Base-by-base conservation (phyloP, 768 basidiomycete species). In the Galerina marginata region DNA sequence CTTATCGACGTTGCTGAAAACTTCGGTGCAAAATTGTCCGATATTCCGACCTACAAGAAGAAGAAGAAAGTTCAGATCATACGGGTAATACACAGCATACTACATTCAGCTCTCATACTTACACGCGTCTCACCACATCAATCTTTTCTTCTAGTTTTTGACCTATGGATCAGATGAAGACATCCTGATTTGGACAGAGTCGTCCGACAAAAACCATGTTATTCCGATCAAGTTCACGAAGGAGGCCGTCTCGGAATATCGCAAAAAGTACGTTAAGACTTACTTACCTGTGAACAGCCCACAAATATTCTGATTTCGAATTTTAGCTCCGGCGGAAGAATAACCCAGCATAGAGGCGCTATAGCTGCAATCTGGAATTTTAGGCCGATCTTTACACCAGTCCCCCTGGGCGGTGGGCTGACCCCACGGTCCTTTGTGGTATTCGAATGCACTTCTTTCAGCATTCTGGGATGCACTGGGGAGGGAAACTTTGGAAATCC, bases 11-110 rank as follows among this genome's bases (percentile, higher is more conserved):
- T 83, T 11, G 86, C 83, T 0, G 83, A 87, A 66, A 75, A 74
- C 1, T 72, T 83, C 59, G 89, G 89, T 6, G 81, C 74, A 6
- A 74, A 83, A 39, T 53, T 85, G 12, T 61, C 70, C 9, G 69
- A 63, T 0, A 70, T 78, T 12, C 79, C 81, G 1, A 46, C 56
- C 0, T 67, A 69, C 33, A 15, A 56, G 11, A 81, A 77, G 60
- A 78, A 74, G 47, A 84, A 77, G 65, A 88, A 79, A 62, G 85
- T 84, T 0, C 90, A 91, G 60, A 74, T 91, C 23, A 75, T 79
- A 46, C 82, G 89, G 73, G 90, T 85, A 56, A 33, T 56, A 53
- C 9, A 4, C 15, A 4, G 9, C 42, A 26, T 2, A 10, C 10
- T 16, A 7, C 11, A n/a, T 49, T 47, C 74, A 10, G 2, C 20